These are phyloP conservation scores for Somion occarium DNA, from an alignment of 1,284 basidiomycete genomes.

Conservation along the genomic window DNA sequence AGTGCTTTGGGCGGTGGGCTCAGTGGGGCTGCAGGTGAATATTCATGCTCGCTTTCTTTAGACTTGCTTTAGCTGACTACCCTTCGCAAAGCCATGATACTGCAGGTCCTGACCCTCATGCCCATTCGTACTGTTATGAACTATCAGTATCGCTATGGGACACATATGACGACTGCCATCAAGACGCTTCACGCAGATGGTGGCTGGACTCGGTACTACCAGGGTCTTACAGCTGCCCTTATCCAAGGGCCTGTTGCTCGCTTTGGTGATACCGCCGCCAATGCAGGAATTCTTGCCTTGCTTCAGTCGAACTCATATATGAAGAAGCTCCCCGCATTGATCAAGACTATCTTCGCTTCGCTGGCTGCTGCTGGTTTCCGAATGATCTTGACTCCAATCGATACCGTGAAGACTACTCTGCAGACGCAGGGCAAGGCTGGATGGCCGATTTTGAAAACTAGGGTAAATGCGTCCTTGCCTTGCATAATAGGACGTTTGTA, in stretches of 20 bases:
- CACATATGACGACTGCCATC: conserved; percentile 60
- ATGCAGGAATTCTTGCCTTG: conserved; percentile 75
- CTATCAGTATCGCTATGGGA: conserved; percentile 85
- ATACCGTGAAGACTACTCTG: conserved; percentile 89
- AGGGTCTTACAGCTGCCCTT: conserved; percentile 77
- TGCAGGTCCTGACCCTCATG: conserved; percentile 86
- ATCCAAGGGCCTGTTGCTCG: conserved; percentile 74
- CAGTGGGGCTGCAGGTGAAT: conserved; percentile 74
- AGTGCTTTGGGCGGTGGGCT: conserved; percentile 81
- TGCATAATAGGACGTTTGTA: too few species aligned
- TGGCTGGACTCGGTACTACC: conserved; percentile 79
- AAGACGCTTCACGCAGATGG: conserved; percentile 71
- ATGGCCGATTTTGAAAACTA: conserved; percentile 54
- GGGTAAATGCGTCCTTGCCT: conserved; percentile 50
- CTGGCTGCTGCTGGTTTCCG: conserved; percentile 72
- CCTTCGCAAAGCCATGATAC: conserved; percentile 82
- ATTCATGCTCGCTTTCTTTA: not conserved
- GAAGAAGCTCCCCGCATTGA: conserved; percentile 51
- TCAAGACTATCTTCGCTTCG: conserved; percentile 72
- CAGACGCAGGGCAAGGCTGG: conserved; percentile 82
- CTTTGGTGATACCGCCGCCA: conserved; percentile 88
- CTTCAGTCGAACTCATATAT: conserved; percentile 67
- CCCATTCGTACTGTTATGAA: conserved; percentile 88
- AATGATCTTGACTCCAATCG: conserved; percentile 83
- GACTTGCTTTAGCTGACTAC: too few species aligned